Conservation (phyloP, 495 filamentous ascomycete species). For the Trypethelium eluteriae region DNA sequence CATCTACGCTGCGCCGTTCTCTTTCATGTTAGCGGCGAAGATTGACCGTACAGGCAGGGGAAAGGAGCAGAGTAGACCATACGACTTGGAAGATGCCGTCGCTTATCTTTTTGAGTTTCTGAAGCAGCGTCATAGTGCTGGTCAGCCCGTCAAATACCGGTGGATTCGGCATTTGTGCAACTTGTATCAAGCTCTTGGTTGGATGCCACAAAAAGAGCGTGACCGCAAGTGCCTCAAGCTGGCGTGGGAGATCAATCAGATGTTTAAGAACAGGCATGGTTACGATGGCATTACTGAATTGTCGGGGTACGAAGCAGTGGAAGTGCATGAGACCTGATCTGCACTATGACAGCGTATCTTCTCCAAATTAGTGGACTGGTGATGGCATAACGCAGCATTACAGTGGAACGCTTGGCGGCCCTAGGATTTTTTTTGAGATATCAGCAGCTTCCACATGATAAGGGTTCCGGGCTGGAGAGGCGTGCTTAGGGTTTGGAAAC, state of each 20-base stretch:
- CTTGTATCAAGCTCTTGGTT: background rate
- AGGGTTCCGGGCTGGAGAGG: no score
- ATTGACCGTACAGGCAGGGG: background rate
- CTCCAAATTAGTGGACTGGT: no score
- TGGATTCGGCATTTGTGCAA: background rate
- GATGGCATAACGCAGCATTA: no score
- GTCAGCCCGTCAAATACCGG: background rate
- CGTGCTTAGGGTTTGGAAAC: no score
- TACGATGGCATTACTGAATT: background rate
- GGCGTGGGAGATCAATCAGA: background rate
- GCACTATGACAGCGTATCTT: no score
- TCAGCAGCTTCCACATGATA: no score
- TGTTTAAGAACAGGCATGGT: background rate
- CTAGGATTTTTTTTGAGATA: no score
- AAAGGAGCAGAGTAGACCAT: background rate
- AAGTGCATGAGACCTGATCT: no score
- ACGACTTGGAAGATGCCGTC: background rate
- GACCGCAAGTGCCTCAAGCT: background rate
- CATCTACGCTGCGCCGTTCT: background rate
- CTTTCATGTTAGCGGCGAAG: background rate
- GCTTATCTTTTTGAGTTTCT: background rate
- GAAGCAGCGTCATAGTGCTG: background rate
- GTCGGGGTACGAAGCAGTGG: no score
- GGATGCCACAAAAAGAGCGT: background rate
- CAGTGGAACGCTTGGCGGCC: no score